A percentile compares a stretch with the other conserved stretches of the same genome.
Evolutionary conservation across 2,329 filamentous ascomycete genomes (phyloP).

Genomic region (Didymella lethalis): DNA sequence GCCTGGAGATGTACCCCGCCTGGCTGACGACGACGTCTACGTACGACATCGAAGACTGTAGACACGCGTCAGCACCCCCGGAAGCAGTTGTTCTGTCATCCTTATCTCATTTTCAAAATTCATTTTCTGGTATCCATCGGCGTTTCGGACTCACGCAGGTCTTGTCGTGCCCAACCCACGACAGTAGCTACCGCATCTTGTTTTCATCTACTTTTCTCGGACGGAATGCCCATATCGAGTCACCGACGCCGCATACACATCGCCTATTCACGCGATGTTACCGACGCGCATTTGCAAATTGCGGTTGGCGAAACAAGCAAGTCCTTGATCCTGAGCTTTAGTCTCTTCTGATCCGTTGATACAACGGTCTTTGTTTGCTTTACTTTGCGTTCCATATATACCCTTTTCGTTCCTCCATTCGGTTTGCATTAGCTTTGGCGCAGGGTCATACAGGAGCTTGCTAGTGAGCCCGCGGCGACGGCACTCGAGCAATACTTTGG

Average conservation of each 20-base stretch:
- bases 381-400: constrained; percentile 35
- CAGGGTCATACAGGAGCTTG: constrained; percentile 19
- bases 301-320: background rate
- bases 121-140: constrained; percentile 24
- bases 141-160: constrained; percentile 21
- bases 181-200: constrained; percentile 22
- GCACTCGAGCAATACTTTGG: constrained; percentile 32
- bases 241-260: constrained; percentile 18
- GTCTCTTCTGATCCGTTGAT: constrained; percentile 24
- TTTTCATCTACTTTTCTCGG: constrained; percentile 20
- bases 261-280: constrained; percentile 4
- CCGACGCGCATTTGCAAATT: constrained; percentile 7
- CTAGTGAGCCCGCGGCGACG: constrained; percentile 25
- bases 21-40: constrained; percentile 32
- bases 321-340: constrained; percentile 20
- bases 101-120: constrained; percentile 32
- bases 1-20: constrained; percentile 28
- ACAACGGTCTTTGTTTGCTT: constrained; percentile 15
- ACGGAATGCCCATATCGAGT: constrained; percentile 19
- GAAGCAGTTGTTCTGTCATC: constrained; percentile 29
- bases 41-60: constrained; percentile 11
- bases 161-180: constrained; percentile 15
- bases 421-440: constrained; percentile 26
- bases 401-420: constrained; percentile 32
- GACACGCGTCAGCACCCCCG: constrained; percentile 29